Evolutionary conservation across 192 early-diverging fungal species (phyloP), one percentile per base, ranked within the genome.

Genomic region (Linnemannia elongata): DNA sequence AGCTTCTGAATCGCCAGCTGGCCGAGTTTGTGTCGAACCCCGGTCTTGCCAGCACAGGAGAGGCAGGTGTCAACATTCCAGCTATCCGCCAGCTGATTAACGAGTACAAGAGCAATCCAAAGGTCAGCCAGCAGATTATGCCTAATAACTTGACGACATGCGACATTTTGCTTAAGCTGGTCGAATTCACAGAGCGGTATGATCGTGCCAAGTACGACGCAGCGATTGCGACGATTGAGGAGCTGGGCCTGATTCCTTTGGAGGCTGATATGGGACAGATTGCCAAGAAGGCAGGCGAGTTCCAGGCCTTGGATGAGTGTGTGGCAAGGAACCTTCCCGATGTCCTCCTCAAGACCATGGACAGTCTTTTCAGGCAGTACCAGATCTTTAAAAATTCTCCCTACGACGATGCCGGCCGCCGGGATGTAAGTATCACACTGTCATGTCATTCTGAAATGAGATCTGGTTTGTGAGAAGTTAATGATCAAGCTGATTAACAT

Each of bases 251-350:
- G 60, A 84, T 97, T 52, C 96, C 97, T 1, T 74, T 92, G 33
- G 88, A 88, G 13, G 85, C 78, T 18, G 94, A 96, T 78, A 90
- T 94, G 75, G 74, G 85, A 0, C 74, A 79, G 22, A 92, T 96
- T 27, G 84, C 91, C 45, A 91, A 92, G 83, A 89, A 93, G 36
- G 94, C 93, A 0, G 93, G 95, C 36, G 90, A 92, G n/a, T 95
- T 97, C 66, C 83, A 89, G 41, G 78, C 30, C 3, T 83, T 96
- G 73, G 94, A 96, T 55, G 95, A 95, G 55, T 79, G 88, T 12
- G 92, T 99, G 30, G 90, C 93, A 15, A 92, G 92, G 35, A 95
- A 94, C 87, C 90, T 98, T 79, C 94, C 97, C 13, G 91, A 95
- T 15, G 87, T 97, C 10, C 80, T 99, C 27, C 82, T 97, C 36